A percentile compares a stretch with the other conserved stretches of the same genome.
phyloP scores from a whole-genome alignment of 202 grass and related monocot species.

The Panicum virgatum region DNA sequence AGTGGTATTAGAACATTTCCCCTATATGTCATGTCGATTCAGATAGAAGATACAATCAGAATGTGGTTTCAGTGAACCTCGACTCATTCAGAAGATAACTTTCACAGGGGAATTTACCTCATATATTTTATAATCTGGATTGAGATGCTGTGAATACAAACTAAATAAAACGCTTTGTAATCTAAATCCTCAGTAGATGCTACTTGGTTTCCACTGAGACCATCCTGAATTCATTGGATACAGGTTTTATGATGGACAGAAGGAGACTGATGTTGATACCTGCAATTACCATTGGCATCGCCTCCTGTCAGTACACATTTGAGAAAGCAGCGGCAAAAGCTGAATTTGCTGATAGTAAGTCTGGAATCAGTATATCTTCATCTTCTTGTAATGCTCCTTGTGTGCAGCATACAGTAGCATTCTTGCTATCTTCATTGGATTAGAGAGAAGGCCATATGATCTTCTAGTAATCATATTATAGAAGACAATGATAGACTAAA shows the following conservation, averaged over 20 bases:
- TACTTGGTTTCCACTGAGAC: neutral
- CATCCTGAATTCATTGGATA: conserved; percentile 14
- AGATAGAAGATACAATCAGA: neutral
- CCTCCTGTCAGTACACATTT: conserved; percentile 47
- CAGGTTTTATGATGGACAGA: conserved; percentile 49
- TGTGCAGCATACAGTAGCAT: neutral
- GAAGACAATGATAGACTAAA: conserved; percentile 4
- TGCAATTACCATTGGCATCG: conserved; percentile 48
- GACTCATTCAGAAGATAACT: neutral
- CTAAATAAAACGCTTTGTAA: neutral
- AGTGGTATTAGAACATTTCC: neutral
- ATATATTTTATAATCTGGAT: neutral
- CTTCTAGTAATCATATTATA: neutral
- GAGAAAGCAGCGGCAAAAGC: conserved; percentile 54
- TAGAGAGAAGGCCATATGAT: neutral
- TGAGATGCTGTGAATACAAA: neutral
- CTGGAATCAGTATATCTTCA: neutral
- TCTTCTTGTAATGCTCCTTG: neutral
- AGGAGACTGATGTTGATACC: conserved; percentile 70
- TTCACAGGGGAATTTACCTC: neutral
- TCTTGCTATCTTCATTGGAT: neutral
- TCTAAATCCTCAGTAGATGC: neutral
- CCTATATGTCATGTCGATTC: neutral
- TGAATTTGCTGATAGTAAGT: conserved; percentile 91
- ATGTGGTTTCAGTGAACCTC: neutral